Conservation (phyloP, 306 rosid genomes). For the Acacia acuminata region DNA sequence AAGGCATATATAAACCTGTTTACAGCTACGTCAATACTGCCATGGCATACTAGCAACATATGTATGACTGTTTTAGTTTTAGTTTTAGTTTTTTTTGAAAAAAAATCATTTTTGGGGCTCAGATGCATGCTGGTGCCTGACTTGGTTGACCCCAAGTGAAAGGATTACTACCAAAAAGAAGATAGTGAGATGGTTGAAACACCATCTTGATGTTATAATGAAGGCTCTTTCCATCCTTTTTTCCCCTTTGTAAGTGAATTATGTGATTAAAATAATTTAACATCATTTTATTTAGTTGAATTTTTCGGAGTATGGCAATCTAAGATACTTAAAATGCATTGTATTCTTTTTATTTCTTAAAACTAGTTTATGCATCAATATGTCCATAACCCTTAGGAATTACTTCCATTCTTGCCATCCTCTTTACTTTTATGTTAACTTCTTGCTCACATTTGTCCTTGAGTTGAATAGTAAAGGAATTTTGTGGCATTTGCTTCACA, state of each 20-base stretch:
- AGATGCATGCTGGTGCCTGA: background rate
- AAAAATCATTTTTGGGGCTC: background rate
- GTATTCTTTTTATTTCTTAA: background rate
- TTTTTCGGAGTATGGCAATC: background rate
- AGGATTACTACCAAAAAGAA: background rate
- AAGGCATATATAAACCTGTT: background rate
- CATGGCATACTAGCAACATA: background rate
- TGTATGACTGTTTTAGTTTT: background rate
- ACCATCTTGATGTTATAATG: background rate
- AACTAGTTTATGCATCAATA: background rate
- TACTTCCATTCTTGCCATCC: conserved; percentile 5
- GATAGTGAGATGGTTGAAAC: background rate
- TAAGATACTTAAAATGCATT: background rate
- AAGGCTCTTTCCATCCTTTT: background rate
- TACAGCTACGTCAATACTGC: background rate
- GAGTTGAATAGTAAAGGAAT: conserved; percentile 5
- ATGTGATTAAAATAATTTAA: background rate
- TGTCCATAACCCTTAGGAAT: background rate
- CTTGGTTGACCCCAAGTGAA: background rate
- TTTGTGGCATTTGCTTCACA: conserved; percentile 41
- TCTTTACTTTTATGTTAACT: conserved; percentile 3
- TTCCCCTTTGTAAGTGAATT: background rate
- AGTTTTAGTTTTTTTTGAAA: background rate
- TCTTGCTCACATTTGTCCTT: background rate
- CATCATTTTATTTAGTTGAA: background rate